Percentiles rank a stretch among this genome's conserved stretches.
These are phyloP conservation scores for Picochlorum sp. DNA, from an alignment of 139 green algal species.

Conservation along the genomic window DNA sequence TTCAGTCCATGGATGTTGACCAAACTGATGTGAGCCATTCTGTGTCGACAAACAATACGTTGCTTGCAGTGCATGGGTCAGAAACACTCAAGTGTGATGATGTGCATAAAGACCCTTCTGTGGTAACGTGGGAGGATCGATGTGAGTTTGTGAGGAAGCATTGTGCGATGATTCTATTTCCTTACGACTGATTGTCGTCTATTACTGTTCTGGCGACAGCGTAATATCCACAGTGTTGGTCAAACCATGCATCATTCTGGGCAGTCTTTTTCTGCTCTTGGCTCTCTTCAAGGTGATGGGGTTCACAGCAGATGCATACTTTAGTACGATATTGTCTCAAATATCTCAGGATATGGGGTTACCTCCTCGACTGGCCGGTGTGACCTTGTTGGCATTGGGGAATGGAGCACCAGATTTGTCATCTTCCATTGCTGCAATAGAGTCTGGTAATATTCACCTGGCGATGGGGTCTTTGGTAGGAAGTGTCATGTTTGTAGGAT, in stretches of 20 bases:
- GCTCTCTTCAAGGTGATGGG: slow-evolving; percentile 66
- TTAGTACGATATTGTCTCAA: slow-evolving; percentile 69
- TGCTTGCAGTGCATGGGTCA: too few species aligned
- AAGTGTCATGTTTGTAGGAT: slow-evolving; percentile 74
- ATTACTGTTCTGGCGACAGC: slow-evolving; percentile 30
- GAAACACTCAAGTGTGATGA: neutral
- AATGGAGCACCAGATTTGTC: slow-evolving; percentile 84
- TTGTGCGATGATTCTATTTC: slow-evolving; percentile 20
- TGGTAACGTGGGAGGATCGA: slow-evolving; percentile 3
- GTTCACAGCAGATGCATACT: slow-evolving; percentile 76
- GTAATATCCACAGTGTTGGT: neutral
- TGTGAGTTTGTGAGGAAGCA: slow-evolving; percentile 24
- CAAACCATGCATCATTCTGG: neutral
- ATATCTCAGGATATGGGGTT: slow-evolving; percentile 72
- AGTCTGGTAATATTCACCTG: slow-evolving; percentile 27
- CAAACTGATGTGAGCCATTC: too few species aligned
- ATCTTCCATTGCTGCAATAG: slow-evolving; percentile 67
- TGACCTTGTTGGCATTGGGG: slow-evolving; percentile 81
- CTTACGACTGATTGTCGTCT: slow-evolving; percentile 31
- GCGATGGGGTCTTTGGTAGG: slow-evolving; percentile 45
- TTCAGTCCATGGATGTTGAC: too few species aligned
- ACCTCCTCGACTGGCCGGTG: slow-evolving; percentile 73
- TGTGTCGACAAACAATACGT: too few species aligned
- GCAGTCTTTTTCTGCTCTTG: slow-evolving; percentile 12
- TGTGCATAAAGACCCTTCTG: neutral